These are phyloP conservation scores for Ramichloridium luteum DNA, from an alignment of 2,329 filamentous ascomycete genomes.

Conservation along the genomic window DNA sequence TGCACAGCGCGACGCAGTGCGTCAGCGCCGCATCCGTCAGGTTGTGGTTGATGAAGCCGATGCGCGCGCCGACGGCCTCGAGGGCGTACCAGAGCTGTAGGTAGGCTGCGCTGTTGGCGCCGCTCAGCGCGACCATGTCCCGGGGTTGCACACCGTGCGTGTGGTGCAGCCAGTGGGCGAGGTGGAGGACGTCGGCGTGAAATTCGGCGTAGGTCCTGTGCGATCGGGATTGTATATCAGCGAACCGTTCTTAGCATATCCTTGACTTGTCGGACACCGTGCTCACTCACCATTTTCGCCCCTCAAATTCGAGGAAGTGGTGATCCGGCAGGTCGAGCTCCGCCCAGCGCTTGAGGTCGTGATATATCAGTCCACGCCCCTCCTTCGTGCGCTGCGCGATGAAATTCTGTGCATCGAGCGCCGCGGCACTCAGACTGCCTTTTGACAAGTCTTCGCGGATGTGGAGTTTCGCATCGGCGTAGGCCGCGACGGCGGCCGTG, in stretches of 20 bases:
- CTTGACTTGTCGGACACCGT: too few species aligned
- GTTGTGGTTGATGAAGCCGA: conserved; percentile 25
- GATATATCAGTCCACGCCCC: conserved; percentile 16
- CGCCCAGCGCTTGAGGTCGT: conserved; percentile 17
- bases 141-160: conserved; percentile 31
- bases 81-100: conserved; percentile 35
- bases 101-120: conserved; percentile 25
- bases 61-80: conserved; percentile 41
- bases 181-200: conserved; percentile 56
- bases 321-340: conserved; percentile 12
- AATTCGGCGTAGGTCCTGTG: conserved; percentile 52
- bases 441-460: conserved; percentile 47
- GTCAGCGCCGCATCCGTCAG: conserved; percentile 23
- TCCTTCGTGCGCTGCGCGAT: conserved; percentile 11
- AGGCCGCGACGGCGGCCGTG: conserved; percentile 30
- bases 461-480: conserved; percentile 59
- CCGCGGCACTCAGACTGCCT: conserved; percentile 13
- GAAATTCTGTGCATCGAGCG: conserved; percentile 14
- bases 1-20: conserved; percentile 24
- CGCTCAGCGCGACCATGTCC: conserved; percentile 24
- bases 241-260: not conserved
- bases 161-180: conserved; percentile 61
- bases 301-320: conserved; percentile 19
- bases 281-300: conserved; percentile 35
- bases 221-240: not conserved